Evolutionary conservation across 805 yeast genomes (phyloP).

Genomic region (Citeromyces matritensis): DNA sequence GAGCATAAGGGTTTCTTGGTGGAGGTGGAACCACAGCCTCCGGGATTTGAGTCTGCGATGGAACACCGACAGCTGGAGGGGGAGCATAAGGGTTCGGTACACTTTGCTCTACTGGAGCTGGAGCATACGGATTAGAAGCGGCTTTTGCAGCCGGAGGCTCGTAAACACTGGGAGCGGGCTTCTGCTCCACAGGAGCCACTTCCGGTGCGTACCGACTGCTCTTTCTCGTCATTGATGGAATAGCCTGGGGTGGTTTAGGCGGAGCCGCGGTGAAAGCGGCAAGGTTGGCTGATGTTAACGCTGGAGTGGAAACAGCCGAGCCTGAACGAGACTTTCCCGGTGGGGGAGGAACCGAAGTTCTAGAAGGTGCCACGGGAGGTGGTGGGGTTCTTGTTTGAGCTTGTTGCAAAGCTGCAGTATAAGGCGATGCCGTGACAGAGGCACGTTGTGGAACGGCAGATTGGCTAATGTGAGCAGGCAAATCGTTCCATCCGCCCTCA

Average conservation of each 20-base stretch:
- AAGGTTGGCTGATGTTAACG: constrained; percentile 3
- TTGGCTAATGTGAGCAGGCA: constrained; percentile 25
- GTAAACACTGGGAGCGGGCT: no score
- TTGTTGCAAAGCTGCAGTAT: constrained; percentile 11
- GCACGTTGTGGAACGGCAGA: constrained; percentile 8
- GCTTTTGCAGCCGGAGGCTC: no score
- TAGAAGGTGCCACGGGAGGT: constrained; percentile 7
- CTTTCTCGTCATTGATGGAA: constrained; percentile 7
- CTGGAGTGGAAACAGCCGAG: constrained; percentile 3
- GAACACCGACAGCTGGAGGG: constrained; percentile 1
- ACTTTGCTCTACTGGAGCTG: not conserved
- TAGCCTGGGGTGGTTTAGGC: constrained; percentile 10
- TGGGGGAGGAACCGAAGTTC: constrained; percentile 14
- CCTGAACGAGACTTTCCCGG: constrained; percentile 9
- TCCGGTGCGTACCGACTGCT: no score
- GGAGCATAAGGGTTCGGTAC: constrained; percentile 8
- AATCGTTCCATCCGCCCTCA: constrained; percentile 61
- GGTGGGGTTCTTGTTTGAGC: constrained; percentile 7
- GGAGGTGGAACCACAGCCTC: constrained; percentile 5
- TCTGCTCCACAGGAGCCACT: no score
- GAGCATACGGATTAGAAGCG: constrained; percentile 1
- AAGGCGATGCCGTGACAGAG: constrained; percentile 9
- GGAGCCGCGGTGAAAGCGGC: constrained; percentile 21
- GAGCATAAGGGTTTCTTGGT: constrained; percentile 15
- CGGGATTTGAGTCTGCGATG: not conserved